Base-by-base conservation (phyloP, 2,329 filamentous ascomycete species). In the Didymella exigua region DNA sequence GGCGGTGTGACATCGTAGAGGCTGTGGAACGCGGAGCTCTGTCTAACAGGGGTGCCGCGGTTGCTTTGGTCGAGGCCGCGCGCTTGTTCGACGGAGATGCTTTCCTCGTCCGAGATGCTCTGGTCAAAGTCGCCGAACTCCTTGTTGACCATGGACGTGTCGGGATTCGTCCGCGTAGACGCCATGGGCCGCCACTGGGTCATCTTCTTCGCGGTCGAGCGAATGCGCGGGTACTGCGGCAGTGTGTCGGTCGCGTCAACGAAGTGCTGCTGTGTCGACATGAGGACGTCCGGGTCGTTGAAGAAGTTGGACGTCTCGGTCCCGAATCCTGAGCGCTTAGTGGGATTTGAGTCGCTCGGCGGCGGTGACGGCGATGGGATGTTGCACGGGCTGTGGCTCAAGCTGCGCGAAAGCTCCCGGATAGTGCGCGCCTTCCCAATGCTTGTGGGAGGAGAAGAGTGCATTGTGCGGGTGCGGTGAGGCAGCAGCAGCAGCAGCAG, bases 61-160 rank as follows among this genome's bases (percentile, higher is more conserved):
- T 70, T 69, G 61, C 71, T 75, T 33, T 73, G 70, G 56, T 76
- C 76, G 19, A 75, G 69, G 27, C 81, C 84, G 49, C 86, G 78
- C 40, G 82, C 84, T 27, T 84, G 68, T 65, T 88, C 85, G 51
- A 87, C 77, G 2, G 83, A 85, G 55, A 81, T 75, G 46, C 77
- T 78, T 44, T 80, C 77, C 34, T 81, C 77, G 11, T 76, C 73
- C 4, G 71, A 71, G 10, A 68, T 50, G 50, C 75, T 73, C 16
- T 80, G 77, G 26, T 75, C 72, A 54, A 77, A 77, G 57, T 77
- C 75, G 27, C 62, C 60, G 41, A 77, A 77, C 30, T 75, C 65
- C 41, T 72, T 75, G 58, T 72, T 70, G 21, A 76, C 68, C 66
- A 75, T 72, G 13, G 74, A 76, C 5, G 73, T 76, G 46, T 75